Base-by-base conservation (phyloP, 768 basidiomycete species). In the Pulveroboletus sp. region DNA sequence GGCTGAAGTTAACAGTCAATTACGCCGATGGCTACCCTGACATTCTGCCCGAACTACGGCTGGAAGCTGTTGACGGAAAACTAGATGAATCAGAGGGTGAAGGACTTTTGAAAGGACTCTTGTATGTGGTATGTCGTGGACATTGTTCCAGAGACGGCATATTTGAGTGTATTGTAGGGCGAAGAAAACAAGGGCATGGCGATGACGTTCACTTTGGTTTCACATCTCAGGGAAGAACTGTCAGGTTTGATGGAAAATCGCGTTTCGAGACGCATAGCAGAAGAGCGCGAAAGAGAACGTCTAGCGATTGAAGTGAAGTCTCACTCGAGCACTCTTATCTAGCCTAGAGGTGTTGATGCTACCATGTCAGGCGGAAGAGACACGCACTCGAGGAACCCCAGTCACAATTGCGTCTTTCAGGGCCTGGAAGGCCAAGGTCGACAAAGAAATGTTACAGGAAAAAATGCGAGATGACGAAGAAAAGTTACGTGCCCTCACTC, bases 191-290 rank as follows among this genome's bases (percentile, higher is more conserved):
- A 91, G 18, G 92, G 92, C 38, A 94, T 94, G 86, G 93, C 96
- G 3, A 97, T 98, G 93, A 94, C 93, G 15, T 99, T 96, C 64
- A 93, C 95, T 0, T 75, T 99, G 15, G 85, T 93, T 10, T 86
- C 89, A 0, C 85, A 88, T 59, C 77, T 96, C 39, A 77, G 88
- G 56, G 93, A 97, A 68, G 75, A 81, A 43, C 72, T 97, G 14
- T 79, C 83, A 5, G 61, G 64, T 15, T 70, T 94, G 24, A 79
- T 92, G 32, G 77, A 77, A 35, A 61, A 69, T 39, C 79, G 90
- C 55, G 74, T 73, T 17, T 82, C 82, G 49, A 76, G 68, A 51
- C 75, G 71, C 54, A 73, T 76, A 47, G 73, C 75, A 55, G 83
- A 80, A 60, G 90, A 83, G 47, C 76, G 65, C 48, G 90, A 97